Conservation (phyloP, 2,329 filamentous ascomycete genomes). For the Fusarium drepaniforme region DNA sequence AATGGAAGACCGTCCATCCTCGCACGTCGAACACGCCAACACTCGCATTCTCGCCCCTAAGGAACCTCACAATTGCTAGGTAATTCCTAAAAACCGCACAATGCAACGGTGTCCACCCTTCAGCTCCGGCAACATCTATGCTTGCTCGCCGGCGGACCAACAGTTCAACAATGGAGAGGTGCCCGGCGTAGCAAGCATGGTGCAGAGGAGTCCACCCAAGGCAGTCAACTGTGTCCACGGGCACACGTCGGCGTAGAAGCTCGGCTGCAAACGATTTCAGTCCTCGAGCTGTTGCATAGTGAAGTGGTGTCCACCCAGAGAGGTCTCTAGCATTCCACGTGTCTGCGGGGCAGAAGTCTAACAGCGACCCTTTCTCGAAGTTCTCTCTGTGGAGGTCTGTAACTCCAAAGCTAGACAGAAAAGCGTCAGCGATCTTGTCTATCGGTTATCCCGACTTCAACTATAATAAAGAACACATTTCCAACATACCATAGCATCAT, state of each 20-base stretch:
- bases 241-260: neutral
- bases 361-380: neutral
- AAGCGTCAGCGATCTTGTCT: too few species aligned
- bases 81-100: neutral
- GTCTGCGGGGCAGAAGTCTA: neutral
- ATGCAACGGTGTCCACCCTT: neutral
- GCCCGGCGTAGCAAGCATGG: neutral
- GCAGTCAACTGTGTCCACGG: neutral
- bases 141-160: neutral
- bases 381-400: too few species aligned
- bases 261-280: neutral
- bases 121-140: neutral
- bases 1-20: too few species aligned
- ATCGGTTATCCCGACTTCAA: too few species aligned
- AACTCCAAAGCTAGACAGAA: too few species aligned
- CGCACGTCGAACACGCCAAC: too few species aligned
- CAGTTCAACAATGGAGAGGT: neutral
- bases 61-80: too few species aligned
- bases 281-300: neutral
- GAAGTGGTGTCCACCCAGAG: neutral
- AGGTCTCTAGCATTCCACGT: neutral
- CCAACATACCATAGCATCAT: too few species aligned
- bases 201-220: neutral
- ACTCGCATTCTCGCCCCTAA: too few species aligned
- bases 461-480: too few species aligned